phyloP scores from a whole-genome alignment of 225 moss, liverwort and hornwort species.

The Marchantia polymorpha region DNA sequence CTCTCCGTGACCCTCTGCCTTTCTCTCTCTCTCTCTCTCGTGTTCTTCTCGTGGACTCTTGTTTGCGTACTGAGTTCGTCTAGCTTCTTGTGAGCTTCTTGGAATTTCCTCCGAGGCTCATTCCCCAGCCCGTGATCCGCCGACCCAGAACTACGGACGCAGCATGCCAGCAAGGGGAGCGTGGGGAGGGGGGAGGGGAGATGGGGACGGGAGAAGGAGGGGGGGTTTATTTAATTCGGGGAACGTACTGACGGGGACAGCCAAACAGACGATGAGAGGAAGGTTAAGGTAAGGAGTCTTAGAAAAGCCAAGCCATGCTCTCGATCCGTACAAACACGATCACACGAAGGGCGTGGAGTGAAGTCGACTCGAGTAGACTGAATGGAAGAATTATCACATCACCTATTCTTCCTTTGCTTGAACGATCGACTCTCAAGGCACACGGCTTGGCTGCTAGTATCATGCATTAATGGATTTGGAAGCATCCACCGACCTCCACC shows the following conservation, averaged over 20 bases:
- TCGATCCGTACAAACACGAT: neutral
- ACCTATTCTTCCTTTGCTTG: conserved; percentile 18
- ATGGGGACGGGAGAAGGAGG: no score
- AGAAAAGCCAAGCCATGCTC: neutral
- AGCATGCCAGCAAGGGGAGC: neutral
- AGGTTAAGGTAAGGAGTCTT: no score
- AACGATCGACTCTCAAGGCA: conserved; percentile 24
- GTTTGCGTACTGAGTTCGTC: neutral
- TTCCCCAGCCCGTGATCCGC: neutral
- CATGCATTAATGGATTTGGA: conserved; percentile 13
- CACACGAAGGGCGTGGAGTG: no score
- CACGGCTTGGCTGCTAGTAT: neutral
- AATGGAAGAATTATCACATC: neutral
- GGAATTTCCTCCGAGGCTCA: neutral
- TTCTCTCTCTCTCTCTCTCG: neutral
- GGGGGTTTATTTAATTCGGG: neutral
- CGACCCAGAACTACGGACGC: neutral
- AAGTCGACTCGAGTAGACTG: neutral
- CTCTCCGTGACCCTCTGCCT: no score
- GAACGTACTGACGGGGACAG: no score
- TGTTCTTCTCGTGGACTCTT: neutral
- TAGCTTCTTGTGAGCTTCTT: neutral
- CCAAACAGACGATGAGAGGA: neutral
- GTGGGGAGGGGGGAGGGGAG: no score
- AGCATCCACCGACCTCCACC: neutral